phyloP scores from a whole-genome alignment of 306 rosid genomes.

The Dalbergia oliveri region DNA sequence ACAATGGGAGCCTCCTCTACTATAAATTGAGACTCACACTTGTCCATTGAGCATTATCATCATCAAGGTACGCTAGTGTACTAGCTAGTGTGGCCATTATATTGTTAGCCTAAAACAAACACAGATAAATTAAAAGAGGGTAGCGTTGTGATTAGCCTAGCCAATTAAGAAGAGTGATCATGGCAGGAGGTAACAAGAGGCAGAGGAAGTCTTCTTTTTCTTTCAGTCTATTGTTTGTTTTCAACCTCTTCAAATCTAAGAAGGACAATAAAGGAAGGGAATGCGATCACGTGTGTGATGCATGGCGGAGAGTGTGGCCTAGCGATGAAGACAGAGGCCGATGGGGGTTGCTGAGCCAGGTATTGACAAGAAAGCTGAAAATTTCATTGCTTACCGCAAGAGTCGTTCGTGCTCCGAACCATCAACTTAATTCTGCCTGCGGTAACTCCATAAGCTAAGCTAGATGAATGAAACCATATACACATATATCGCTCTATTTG shows the following conservation, averaged over 20 bases:
- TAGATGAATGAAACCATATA: too few relatives aligned
- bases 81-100: too few relatives aligned
- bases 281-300: not conserved
- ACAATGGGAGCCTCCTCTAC: not conserved
- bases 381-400: constrained; percentile 53
- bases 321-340: constrained; percentile 67
- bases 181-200: constrained; percentile 62
- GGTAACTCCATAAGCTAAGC: not conserved
- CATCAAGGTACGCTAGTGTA: too few relatives aligned
- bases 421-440: constrained; percentile 37
- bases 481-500: not conserved
- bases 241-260: constrained; percentile 60
- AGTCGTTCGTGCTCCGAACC: constrained; percentile 47
- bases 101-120: too few relatives aligned
- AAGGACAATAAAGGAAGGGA: constrained; percentile 41
- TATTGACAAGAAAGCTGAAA: constrained; percentile 65
- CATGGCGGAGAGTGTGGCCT: constrained; percentile 54
- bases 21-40: constrained; percentile 46
- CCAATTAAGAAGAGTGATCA: not conserved
- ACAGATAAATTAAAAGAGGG: too few relatives aligned
- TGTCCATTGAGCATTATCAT: not conserved
- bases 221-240: constrained; percentile 52
- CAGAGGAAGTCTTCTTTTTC: constrained; percentile 57
- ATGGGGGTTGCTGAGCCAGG: constrained; percentile 67
- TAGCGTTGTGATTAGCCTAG: too few relatives aligned